These are phyloP conservation scores for Fagopyrum esculentum DNA, from an alignment of 148 eudicot species.

Conservation along the genomic window DNA sequence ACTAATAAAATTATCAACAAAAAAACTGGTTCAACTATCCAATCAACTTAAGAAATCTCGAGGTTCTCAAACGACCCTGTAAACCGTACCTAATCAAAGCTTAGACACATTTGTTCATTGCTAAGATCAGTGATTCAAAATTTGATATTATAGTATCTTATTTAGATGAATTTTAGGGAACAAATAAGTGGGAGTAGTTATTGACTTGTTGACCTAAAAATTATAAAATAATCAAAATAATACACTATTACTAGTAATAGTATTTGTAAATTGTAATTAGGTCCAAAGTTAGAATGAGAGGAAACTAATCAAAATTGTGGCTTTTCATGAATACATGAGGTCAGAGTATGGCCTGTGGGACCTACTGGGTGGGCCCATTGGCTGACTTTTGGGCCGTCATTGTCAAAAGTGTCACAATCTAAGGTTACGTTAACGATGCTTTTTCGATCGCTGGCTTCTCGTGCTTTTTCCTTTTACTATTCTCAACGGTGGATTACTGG, in stretches of 20 bases:
- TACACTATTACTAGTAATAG: background rate
- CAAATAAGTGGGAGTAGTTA: constrained; percentile 7
- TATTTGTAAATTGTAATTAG: background rate
- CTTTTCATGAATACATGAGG: constrained; percentile 3
- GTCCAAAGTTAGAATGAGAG: background rate
- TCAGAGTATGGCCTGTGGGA: background rate
- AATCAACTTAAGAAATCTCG: too few species aligned
- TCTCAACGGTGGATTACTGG: constrained; percentile 10
- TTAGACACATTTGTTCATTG: too few species aligned
- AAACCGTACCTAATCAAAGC: too few species aligned
- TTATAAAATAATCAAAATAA: background rate
- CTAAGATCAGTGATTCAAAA: too few species aligned
- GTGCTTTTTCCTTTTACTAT: background rate
- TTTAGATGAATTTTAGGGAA: background rate
- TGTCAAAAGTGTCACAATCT: constrained; percentile 2
- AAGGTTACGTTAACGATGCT: constrained; percentile 6
- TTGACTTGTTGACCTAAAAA: constrained; percentile 8
- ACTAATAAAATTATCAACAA: too few species aligned
- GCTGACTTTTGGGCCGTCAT: constrained; percentile 3
- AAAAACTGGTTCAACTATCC: too few species aligned
- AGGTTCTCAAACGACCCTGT: too few species aligned
- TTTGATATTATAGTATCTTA: background rate
- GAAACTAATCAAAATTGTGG: background rate
- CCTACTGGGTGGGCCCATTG: background rate
- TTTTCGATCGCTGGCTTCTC: background rate